phyloP scores from a whole-genome alignment of 768 basidiomycete species.

The Exsudoporus frostii region DNA sequence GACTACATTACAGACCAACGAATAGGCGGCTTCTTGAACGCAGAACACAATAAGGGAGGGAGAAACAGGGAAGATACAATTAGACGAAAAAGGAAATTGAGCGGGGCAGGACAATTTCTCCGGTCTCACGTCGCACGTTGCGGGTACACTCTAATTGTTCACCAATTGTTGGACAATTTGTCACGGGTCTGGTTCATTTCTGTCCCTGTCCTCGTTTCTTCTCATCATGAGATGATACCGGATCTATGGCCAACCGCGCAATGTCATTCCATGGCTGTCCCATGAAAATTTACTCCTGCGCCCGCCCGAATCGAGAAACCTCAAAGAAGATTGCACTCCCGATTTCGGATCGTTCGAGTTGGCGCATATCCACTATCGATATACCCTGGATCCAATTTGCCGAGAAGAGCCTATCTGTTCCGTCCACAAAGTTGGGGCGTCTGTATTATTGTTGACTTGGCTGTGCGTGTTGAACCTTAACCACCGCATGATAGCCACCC shows the following conservation, averaged over 20 bases:
- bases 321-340: constrained; percentile 26
- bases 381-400: constrained; percentile 11
- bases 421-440: constrained; percentile 12
- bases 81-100: constrained; percentile 34
- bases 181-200: constrained; percentile 12
- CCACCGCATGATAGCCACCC: neutral
- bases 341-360: constrained; percentile 16
- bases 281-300: constrained; percentile 20
- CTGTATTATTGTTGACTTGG: constrained; percentile 18
- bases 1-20: constrained; percentile 27
- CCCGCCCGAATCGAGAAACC: constrained; percentile 30
- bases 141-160: constrained; percentile 32
- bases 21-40: constrained; percentile 24
- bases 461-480: constrained; percentile 24
- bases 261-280: constrained; percentile 10
- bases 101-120: constrained; percentile 7
- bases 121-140: constrained; percentile 24
- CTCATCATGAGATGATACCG: constrained; percentile 20
- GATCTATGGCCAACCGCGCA: constrained; percentile 19
- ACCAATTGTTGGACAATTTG: constrained; percentile 13
- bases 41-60: constrained; percentile 33
- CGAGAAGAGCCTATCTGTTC: constrained; percentile 8
- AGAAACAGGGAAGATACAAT: constrained; percentile 36
- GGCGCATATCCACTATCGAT: constrained; percentile 1
- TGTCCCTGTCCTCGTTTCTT: constrained; percentile 12